A percentile compares a stretch with the other conserved stretches of the same genome.
Evolutionary conservation across 352 stramenopile species (phyloP).

Genomic region (Phytophthora pini): DNA sequence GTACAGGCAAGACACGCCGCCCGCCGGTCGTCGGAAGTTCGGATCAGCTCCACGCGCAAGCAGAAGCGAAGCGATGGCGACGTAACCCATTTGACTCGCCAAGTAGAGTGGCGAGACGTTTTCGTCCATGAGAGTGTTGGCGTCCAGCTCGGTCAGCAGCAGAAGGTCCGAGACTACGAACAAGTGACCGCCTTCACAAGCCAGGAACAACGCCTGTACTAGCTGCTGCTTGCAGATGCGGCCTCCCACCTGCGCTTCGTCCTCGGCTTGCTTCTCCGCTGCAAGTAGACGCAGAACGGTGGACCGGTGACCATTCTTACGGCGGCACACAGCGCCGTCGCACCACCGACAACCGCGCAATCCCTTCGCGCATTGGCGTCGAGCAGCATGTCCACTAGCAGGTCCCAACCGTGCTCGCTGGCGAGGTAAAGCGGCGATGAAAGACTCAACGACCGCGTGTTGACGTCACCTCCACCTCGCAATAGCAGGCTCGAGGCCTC

Average conservation of each 20-base stretch:
- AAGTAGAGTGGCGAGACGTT: constrained; percentile 85
- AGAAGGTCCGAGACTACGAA: constrained; percentile 76
- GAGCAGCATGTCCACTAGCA: constrained; percentile 71
- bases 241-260: constrained; percentile 11
- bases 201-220: constrained; percentile 78
- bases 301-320: constrained; percentile 76
- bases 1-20: constrained; percentile 81
- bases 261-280: constrained; percentile 31
- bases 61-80: constrained; percentile 63
- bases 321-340: constrained; percentile 75
- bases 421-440: constrained; percentile 83
- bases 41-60: constrained; percentile 64
- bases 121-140: constrained; percentile 80
- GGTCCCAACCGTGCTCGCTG: constrained; percentile 77
- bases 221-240: constrained; percentile 33
- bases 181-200: constrained; percentile 74
- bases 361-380: constrained; percentile 48
- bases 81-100: constrained; percentile 85
- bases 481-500: constrained; percentile 56
- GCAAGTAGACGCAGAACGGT: constrained; percentile 64
- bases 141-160: constrained; percentile 54
- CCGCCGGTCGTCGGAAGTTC: constrained; percentile 63
- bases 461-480: constrained; percentile 52
- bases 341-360: constrained; percentile 51
- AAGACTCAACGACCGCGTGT: constrained; percentile 68